phyloP scores from a whole-genome alignment of 1,139 yeast genomes.

The Suhomyces bribrorum region DNA sequence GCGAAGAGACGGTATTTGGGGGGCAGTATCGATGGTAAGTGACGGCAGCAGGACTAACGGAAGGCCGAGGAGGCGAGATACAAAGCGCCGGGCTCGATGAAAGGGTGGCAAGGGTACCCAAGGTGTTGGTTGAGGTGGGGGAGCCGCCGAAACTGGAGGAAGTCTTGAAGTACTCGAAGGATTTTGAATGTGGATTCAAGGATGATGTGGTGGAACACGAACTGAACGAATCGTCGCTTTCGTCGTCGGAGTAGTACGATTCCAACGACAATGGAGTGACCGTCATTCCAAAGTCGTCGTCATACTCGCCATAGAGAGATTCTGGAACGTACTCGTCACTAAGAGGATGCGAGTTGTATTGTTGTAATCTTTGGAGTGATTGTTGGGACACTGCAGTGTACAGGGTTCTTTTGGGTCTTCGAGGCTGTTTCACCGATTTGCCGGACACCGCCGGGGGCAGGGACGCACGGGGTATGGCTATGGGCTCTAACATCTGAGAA shows the following conservation, averaged over 20 bases:
- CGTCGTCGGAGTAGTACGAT: slow-evolving; percentile 10
- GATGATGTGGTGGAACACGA: slow-evolving; percentile 5
- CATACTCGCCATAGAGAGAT: slow-evolving; percentile 6
- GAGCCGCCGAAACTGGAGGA: not conserved
- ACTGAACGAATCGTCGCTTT: slow-evolving; percentile 12
- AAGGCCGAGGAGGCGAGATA: slow-evolving; percentile 9
- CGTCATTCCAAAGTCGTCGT: slow-evolving; percentile 5
- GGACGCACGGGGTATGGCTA: slow-evolving; percentile 7
- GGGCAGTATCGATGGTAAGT: slow-evolving; percentile 9
- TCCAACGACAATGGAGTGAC: slow-evolving; percentile 1
- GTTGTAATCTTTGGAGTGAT: slow-evolving; percentile 11
- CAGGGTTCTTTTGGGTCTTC: slow-evolving; percentile 7
- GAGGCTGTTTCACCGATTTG: slow-evolving; percentile 3
- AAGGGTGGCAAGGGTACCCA: not conserved
- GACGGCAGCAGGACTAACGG: slow-evolving; percentile 4
- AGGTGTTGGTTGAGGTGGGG: slow-evolving; percentile 1
- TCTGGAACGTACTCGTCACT: slow-evolving; percentile 14
- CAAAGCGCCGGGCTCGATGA: slow-evolving; percentile 4
- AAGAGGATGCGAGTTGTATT: slow-evolving; percentile 11
- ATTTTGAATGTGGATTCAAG: not conserved
- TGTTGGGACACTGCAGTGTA: slow-evolving; percentile 10
- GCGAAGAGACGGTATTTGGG: not conserved
- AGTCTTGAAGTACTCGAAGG: not conserved
- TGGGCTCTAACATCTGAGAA: slow-evolving; percentile 8
- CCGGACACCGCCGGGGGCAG: slow-evolving; percentile 1